Base-by-base conservation (phyloP, 768 basidiomycete genomes). In the Wakefieldia striispora region DNA sequence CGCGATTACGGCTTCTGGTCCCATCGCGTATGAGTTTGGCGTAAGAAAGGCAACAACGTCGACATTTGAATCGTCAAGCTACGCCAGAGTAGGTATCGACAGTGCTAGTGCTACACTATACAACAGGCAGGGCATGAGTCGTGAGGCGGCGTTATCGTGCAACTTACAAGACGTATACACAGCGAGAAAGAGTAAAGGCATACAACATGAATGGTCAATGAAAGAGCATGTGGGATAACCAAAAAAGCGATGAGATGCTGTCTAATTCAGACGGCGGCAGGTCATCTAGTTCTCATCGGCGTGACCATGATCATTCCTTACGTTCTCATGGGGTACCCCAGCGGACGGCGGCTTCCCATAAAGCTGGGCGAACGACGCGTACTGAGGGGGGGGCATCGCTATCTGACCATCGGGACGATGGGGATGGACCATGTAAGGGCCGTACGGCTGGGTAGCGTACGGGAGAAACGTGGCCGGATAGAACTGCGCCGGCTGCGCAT, bases 381-480 rank as follows among this genome's bases (percentile, higher is more conserved):
- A 75, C 42, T 71, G 71, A 14, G 69, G 61, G 12, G 59, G n/a
- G 17, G 63, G 40, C 62, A 72, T 58, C 20, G 62, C 34, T 53
- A 71, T 62, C 56, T 71, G 71, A 1, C 67, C 72, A 55, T 75
- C 71, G 45, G 74, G 67, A 47, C 73, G 71, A 62, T 63, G 68
- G 47, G 70, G 70, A 43, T 71, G 68, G 53, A 79, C 66, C 66
- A 79, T 69, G 63, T 78, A 80, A 24, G 73, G 74, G n/a, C 68
- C 62, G 60, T 77, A 80, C 48, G 73, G 72, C 64, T 76, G 72
- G 20, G 76, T 66, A 54, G 75, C 74, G 42, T 75, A 71, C 40
- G 74, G 66, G 47, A 80, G 66, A 58, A 77, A 76, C 51, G 75
- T 69, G 50, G 75, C 71, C 39, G 75, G 71, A 57, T 76, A 78